Percentiles rank a stretch among this genome's conserved stretches.
Evolutionary conservation across 2,329 filamentous ascomycete genomes (phyloP).

Genomic region (Biscogniauxia mediterranea): DNA sequence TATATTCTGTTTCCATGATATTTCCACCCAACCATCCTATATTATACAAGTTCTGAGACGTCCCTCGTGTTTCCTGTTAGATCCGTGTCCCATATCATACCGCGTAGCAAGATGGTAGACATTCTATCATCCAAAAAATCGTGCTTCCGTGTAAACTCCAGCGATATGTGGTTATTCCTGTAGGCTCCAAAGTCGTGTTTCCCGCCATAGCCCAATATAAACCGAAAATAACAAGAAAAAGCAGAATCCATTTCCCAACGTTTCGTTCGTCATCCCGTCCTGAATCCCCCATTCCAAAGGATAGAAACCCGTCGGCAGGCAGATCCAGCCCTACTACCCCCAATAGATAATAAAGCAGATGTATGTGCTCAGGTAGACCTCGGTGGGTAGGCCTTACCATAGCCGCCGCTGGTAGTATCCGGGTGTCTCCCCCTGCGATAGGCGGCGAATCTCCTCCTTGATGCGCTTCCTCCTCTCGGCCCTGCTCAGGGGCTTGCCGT

Average conservation of each 20-base stretch:
- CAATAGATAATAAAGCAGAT: not conserved
- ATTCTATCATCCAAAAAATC: not conserved
- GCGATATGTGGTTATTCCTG: not conserved
- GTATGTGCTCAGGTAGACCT: not conserved
- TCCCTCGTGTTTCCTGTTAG: not conserved
- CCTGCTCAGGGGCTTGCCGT: conserved; percentile 47
- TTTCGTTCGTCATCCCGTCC: not conserved
- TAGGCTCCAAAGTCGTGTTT: not conserved
- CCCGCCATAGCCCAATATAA: not conserved
- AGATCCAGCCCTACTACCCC: not conserved
- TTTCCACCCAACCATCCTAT: not conserved
- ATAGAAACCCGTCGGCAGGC: not conserved
- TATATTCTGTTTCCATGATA: not conserved
- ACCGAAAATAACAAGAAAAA: not conserved
- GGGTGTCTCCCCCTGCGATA: conserved; percentile 45
- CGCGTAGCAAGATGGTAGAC: not conserved
- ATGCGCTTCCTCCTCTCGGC: conserved; percentile 57
- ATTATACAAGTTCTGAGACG: not conserved
- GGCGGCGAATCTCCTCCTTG: conserved; percentile 53
- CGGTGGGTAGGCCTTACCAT: conserved; percentile 39
- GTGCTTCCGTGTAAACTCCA: not conserved
- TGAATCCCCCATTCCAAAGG: not conserved
- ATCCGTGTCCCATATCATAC: not conserved
- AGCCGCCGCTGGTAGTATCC: conserved; percentile 55
- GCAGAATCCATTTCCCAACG: not conserved